A percentile compares a stretch with the other conserved stretches of the same genome.
phyloP scores from a whole-genome alignment of 176 grass and related monocot species.

The Aegilops bicornis region DNA sequence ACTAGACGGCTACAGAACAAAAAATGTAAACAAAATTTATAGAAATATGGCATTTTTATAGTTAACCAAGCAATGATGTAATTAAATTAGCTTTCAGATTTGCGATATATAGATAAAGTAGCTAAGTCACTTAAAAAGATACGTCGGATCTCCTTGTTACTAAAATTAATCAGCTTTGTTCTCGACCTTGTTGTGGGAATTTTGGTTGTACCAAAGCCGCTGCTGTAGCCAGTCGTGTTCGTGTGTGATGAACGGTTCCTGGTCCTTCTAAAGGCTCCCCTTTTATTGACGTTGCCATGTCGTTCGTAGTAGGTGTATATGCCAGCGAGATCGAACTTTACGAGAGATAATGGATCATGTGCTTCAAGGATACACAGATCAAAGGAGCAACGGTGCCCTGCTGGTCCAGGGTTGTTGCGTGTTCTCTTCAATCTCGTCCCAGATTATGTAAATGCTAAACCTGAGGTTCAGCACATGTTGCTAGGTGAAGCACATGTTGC shows the following conservation, averaged over 20 bases:
- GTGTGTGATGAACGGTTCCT: neutral
- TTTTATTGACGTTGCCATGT: neutral
- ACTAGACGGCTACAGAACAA: too few species aligned
- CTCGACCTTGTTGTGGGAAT: neutral
- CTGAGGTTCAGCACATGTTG: neutral
- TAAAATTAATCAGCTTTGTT: neutral
- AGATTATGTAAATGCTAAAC: neutral
- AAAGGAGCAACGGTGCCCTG: neutral
- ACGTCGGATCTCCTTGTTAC: neutral
- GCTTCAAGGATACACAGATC: neutral
- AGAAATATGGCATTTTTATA: too few species aligned
- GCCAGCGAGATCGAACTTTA: conserved; percentile 3
- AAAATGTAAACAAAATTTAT: too few species aligned
- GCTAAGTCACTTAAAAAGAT: neutral
- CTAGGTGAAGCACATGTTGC: neutral
- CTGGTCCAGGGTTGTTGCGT: neutral
- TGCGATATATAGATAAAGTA: neutral
- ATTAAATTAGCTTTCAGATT: too few species aligned
- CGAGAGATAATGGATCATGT: conserved; percentile 1
- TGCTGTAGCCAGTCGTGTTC: neutral
- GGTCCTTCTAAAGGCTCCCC: neutral
- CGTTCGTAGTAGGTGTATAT: neutral
- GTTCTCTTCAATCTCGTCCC: neutral
- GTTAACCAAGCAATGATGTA: too few species aligned
- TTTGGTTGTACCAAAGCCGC: neutral